Conservation (phyloP, 257 asterid species). For the Nicotiana tabacum region DNA sequence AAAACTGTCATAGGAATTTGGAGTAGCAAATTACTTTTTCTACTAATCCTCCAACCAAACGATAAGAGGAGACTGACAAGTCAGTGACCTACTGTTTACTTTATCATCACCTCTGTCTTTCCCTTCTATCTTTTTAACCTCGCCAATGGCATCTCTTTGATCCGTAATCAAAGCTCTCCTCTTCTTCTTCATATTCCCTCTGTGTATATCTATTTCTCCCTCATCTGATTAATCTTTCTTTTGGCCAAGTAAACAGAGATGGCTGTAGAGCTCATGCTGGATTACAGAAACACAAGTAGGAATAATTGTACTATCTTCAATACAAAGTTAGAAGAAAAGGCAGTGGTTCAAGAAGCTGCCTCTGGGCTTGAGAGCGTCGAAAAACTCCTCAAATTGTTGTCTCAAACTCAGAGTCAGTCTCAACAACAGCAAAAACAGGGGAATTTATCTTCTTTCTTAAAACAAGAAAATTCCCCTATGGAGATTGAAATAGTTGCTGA, state of each 20-base stretch:
- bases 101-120: conserved; percentile 16
- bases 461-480: conserved; percentile 6
- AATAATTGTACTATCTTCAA: conserved; percentile 9
- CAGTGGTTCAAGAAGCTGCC: conserved; percentile 56
- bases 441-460: neutral
- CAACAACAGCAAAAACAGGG: conserved; percentile 7
- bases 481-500: conserved; percentile 42
- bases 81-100: conserved; percentile 66
- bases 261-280: conserved; percentile 81
- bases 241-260: conserved; percentile 17
- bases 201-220: neutral
- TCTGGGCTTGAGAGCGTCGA: conserved; percentile 75
- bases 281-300: conserved; percentile 26
- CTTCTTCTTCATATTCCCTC: neutral
- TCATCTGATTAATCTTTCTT: neutral
- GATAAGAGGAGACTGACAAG: conserved; percentile 23
- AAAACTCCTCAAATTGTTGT: conserved; percentile 47
- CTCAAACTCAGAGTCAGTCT: conserved; percentile 10
- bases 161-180: conserved; percentile 5
- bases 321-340: conserved; percentile 34
- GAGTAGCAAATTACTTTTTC: neutral
- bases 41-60: neutral
- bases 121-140: conserved; percentile 18
- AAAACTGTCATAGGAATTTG: too few relatives aligned
- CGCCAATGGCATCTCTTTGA: conserved; percentile 31